Conservation (phyloP, 495 filamentous ascomycete species). For the Ramalina intermedia region DNA sequence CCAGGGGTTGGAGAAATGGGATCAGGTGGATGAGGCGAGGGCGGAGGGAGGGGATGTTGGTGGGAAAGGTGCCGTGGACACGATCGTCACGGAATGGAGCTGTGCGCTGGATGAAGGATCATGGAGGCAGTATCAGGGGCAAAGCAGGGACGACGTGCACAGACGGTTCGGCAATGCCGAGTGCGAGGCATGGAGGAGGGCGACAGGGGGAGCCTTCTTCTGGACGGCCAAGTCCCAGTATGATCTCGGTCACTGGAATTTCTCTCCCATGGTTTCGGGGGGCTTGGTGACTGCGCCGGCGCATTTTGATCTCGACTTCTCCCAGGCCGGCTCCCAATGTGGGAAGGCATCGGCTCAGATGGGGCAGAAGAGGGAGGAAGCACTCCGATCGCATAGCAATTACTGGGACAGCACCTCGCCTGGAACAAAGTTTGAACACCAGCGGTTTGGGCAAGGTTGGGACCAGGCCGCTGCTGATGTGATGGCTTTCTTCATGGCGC, state of each 20-base stretch:
- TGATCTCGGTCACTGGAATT: constrained; percentile 41
- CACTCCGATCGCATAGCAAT: constrained; percentile 21
- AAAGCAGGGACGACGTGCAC: constrained; percentile 20
- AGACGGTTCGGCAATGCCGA: constrained; percentile 33
- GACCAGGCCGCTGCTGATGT: constrained; percentile 38
- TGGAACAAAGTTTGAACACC: constrained; percentile 30
- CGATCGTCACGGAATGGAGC: constrained; percentile 40
- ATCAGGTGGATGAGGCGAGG: constrained; percentile 18
- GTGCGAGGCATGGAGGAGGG: constrained; percentile 25
- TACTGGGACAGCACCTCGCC: constrained; percentile 32
- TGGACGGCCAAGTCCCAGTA: constrained; percentile 42
- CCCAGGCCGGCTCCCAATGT: constrained; percentile 19
- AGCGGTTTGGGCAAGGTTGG: constrained; percentile 36
- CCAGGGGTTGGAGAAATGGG: constrained; percentile 23
- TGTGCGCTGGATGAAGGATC: constrained; percentile 31
- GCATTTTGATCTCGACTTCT: constrained; percentile 17
- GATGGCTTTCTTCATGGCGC: constrained; percentile 28
- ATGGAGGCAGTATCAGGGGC: constrained; percentile 24
- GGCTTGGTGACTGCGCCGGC: constrained; percentile 25
- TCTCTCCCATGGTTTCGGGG: constrained; percentile 28
- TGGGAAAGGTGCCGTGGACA: constrained; percentile 30
- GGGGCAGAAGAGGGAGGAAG: constrained; percentile 15
- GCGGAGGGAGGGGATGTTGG: constrained; percentile 21
- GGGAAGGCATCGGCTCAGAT: constrained; percentile 19
- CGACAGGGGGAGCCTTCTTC: constrained; percentile 34